These are phyloP conservation scores for Phylloporus sp. DNA, from an alignment of 1,284 basidiomycete genomes.

Conservation along the genomic window DNA sequence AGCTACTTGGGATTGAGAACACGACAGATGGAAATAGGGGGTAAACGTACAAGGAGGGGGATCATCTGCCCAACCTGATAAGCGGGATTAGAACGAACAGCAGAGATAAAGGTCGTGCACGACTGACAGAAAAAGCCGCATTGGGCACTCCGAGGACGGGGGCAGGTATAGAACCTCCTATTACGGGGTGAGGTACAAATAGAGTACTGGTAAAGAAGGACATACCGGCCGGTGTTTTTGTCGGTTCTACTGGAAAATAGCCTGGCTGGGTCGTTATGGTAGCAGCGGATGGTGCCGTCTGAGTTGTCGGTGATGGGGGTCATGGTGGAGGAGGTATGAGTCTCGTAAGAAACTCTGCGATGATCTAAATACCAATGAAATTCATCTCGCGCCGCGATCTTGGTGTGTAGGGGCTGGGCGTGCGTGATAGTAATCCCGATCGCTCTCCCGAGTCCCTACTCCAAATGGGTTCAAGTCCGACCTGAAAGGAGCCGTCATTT, in stretches of 20 bases:
- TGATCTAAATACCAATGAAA: slow-evolving; percentile 38
- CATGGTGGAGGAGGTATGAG: slow-evolving; percentile 17
- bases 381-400: slow-evolving; percentile 37
- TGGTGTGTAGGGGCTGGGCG: too few relatives aligned
- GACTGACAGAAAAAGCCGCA: slow-evolving; percentile 50
- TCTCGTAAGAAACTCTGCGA: slow-evolving; percentile 28
- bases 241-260: slow-evolving; percentile 36
- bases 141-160: slow-evolving; percentile 24
- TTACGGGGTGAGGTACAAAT: background rate
- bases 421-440: too few relatives aligned
- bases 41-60: slow-evolving; percentile 13
- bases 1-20: too few relatives aligned
- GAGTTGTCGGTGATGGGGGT: slow-evolving; percentile 13
- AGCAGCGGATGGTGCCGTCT: slow-evolving; percentile 43
- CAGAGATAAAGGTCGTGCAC: background rate
- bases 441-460: too few relatives aligned
- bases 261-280: slow-evolving; percentile 34
- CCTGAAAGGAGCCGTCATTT: too few relatives aligned
- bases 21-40: too few relatives aligned
- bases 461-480: too few relatives aligned
- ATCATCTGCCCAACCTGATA: slow-evolving; percentile 50
- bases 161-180: slow-evolving; percentile 46
- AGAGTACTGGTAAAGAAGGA: background rate
- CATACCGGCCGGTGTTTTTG: slow-evolving; percentile 44
- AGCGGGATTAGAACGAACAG: slow-evolving; percentile 3